Evolutionary conservation across 2,329 filamentous ascomycete genomes (phyloP), one percentile per base, ranked within the genome.

Genomic region (Zymoseptoria crescenta): DNA sequence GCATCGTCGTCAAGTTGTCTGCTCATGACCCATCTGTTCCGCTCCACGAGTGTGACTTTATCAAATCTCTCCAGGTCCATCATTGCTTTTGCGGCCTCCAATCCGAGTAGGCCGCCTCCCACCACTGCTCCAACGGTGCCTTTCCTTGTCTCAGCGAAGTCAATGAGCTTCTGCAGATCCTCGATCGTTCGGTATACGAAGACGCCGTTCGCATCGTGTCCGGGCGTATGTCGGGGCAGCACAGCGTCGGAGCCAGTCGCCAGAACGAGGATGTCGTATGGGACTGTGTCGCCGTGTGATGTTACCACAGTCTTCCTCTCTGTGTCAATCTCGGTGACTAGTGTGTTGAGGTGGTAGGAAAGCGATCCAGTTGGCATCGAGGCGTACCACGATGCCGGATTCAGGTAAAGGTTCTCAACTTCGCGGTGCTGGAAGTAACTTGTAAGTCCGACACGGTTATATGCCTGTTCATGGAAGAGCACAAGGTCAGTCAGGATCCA

Each of bases 71-170:
- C 81, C 8, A 96, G 77, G 69, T 96, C 91, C 77, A 92, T 87
- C 89, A 96, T 91, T 1, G 91, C 91, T 68, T 96, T 94, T 35
- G 90, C 91, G 1, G 91, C 91, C 75, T 96, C 91, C 0, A 96
- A 81, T 0, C 91, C 91, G 0, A 96, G 80, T 24, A 96, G 74
- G 0, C 91, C 91, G 56, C 91, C 91, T 24, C 91, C 91, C 3
- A 96, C 88, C 0, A 94, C 90, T 4, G 85, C 82, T 0, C 88
- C 91, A 1, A 82, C 82, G 1, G 85, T 84, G 4, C 84, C 89
- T 65, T 85, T 87, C 56, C 84, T 83, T 9, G 79, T 77, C 0
- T 83, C 80, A 0, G 89, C 84, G 69, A 88, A 96, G 1, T 80
- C 77, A 58, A 96, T 95, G 3, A 96, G 81, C 50, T 80, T 83